A percentile compares a stretch with the other conserved stretches of the same genome.
Evolutionary conservation across 75 land plant genomes (phyloP).

Genomic region (Picea sitchensis): DNA sequence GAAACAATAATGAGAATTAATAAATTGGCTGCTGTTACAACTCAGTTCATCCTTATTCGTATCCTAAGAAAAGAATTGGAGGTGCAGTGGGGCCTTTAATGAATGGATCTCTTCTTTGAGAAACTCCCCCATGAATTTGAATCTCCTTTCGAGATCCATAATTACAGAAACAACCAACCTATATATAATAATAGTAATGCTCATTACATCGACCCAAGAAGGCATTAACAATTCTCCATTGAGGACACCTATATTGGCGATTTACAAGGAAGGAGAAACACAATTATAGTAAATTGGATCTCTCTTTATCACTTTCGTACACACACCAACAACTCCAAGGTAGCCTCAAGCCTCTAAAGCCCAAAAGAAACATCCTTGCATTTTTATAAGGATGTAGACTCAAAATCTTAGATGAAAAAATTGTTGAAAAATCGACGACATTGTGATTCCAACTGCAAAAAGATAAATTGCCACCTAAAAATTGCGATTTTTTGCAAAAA

Average conservation of each 20-base stretch:
- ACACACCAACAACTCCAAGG: too few species aligned
- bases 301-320: too few species aligned
- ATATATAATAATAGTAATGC: not conserved
- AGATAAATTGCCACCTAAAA: too few species aligned
- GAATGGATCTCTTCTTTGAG: not conserved
- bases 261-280: too few species aligned
- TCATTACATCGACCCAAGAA: not conserved
- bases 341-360: too few species aligned
- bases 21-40: not conserved
- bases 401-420: too few species aligned
- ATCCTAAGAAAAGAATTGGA: not conserved
- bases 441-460: too few species aligned
- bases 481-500: too few species aligned
- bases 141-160: not conserved
- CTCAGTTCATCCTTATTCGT: not conserved
- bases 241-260: not conserved
- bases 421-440: too few species aligned
- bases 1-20: not conserved
- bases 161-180: not conserved
- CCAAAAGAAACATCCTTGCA: too few species aligned
- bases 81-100: not conserved
- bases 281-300: too few species aligned
- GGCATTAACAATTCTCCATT: not conserved
- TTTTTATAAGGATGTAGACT: too few species aligned
- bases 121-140: not conserved